These are phyloP conservation scores for Trichoderma semiorbis DNA, from an alignment of 2,329 filamentous ascomycete species.

Conservation along the genomic window DNA sequence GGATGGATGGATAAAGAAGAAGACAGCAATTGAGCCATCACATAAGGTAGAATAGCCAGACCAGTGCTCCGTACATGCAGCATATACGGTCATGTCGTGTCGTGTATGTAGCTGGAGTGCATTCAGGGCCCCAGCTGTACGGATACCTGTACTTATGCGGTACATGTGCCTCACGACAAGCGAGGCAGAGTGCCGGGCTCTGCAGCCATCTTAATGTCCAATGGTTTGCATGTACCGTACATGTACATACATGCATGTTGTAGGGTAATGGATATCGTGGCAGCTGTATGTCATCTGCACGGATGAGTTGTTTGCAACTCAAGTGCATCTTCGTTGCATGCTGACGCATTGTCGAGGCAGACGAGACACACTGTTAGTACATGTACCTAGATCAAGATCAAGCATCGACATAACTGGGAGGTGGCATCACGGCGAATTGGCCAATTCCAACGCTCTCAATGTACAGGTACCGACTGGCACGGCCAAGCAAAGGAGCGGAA, in stretches of 20 bases:
- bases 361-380: background rate
- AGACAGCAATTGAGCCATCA: background rate
- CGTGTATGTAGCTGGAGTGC: background rate
- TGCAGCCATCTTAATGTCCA: background rate
- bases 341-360: background rate
- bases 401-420: background rate
- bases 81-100: background rate
- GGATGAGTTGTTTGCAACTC: slow-evolving; percentile 13
- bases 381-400: background rate
- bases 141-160: background rate
- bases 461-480: background rate
- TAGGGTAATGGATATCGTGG: background rate
- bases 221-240: background rate
- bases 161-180: background rate
- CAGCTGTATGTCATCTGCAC: slow-evolving; percentile 11
- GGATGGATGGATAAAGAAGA: background rate
- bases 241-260: background rate
- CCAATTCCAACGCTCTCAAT: background rate
- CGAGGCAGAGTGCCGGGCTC: background rate
- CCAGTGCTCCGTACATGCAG: background rate
- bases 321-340: slow-evolving; percentile 7
- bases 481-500: background rate
- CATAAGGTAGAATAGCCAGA: background rate
- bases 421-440: background rate
- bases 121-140: background rate